phyloP scores from a whole-genome alignment of 2,329 filamentous ascomycete species.

The Fusarium odoratissimum region DNA sequence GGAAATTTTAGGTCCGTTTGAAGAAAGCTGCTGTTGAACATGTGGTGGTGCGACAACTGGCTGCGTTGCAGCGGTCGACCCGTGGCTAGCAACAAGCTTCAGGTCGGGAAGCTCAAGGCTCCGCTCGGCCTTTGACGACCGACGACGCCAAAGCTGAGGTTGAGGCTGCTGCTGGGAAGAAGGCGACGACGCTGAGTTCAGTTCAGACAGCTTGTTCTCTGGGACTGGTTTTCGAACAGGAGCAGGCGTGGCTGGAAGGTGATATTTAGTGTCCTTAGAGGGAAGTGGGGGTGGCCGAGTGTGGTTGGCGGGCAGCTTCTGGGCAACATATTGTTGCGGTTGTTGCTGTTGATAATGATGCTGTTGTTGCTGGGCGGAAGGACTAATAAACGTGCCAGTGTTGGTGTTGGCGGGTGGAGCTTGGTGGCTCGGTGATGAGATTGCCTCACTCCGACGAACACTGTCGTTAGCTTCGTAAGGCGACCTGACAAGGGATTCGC shows the following conservation, averaged over 20 bases:
- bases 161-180: constrained; percentile 43
- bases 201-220: constrained; percentile 24
- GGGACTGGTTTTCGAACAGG: constrained; percentile 24
- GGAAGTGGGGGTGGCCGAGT: constrained; percentile 41
- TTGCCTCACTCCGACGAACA: constrained; percentile 38
- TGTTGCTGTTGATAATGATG: constrained; percentile 28
- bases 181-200: constrained; percentile 43
- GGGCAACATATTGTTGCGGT: constrained; percentile 39
- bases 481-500: constrained; percentile 56
- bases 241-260: constrained; percentile 37
- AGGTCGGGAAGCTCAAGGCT: constrained; percentile 61
- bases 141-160: constrained; percentile 60
- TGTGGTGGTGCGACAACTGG: constrained; percentile 21
- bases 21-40: constrained; percentile 31
- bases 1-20: constrained; percentile 32
- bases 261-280: constrained; percentile 44
- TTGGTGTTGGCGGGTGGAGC: constrained; percentile 41
- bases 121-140: constrained; percentile 62
- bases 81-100: constrained; percentile 61
- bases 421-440: constrained; percentile 40
- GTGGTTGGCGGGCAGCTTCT: constrained; percentile 16
- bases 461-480: constrained; percentile 52
- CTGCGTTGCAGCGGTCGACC: constrained; percentile 58
- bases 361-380: constrained; percentile 36
- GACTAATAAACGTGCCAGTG: constrained; percentile 33